Conservation (phyloP, 768 basidiomycete species). For the Antrodiella citrinella region DNA sequence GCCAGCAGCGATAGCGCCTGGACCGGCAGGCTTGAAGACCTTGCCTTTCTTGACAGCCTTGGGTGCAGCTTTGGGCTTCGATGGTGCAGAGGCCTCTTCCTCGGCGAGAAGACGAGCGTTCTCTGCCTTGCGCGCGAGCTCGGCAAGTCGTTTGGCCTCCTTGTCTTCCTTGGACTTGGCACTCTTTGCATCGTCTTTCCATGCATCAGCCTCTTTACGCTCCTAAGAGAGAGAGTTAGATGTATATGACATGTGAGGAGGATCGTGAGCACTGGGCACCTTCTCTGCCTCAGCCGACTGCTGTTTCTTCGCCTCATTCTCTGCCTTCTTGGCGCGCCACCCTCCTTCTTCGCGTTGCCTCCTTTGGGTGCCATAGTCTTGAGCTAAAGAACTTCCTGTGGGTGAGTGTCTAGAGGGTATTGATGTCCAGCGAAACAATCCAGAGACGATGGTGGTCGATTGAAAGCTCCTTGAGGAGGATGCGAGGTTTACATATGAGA, state of each 20-base stretch:
- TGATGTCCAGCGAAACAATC: too few relatives aligned
- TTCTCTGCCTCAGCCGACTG: conserved; percentile 51
- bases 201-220: conserved; percentile 57
- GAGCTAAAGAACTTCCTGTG: too few relatives aligned
- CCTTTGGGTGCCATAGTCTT: conserved; percentile 87
- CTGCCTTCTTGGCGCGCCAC: conserved; percentile 88
- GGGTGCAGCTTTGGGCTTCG: conserved; percentile 55
- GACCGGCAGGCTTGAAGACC: conserved; percentile 54
- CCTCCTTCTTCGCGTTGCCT: conserved; percentile 87
- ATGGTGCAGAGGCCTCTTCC: conserved; percentile 59
- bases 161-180: conserved; percentile 66
- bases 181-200: conserved; percentile 60
- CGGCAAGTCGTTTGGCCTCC: conserved; percentile 75
- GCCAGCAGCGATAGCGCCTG: conserved; percentile 80
- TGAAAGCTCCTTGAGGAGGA: too few relatives aligned
- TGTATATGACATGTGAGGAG: background rate
- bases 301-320: conserved; percentile 80
- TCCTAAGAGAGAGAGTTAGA: too few relatives aligned
- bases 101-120: conserved; percentile 79
- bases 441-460: too few relatives aligned
- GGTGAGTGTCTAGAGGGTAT: too few relatives aligned
- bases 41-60: conserved; percentile 61
- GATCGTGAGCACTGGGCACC: conserved; percentile 33
- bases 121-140: conserved; percentile 82
- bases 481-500: background rate